Base-by-base conservation (phyloP, 306 rosid species). In the Hylodesmum podocarpum region DNA sequence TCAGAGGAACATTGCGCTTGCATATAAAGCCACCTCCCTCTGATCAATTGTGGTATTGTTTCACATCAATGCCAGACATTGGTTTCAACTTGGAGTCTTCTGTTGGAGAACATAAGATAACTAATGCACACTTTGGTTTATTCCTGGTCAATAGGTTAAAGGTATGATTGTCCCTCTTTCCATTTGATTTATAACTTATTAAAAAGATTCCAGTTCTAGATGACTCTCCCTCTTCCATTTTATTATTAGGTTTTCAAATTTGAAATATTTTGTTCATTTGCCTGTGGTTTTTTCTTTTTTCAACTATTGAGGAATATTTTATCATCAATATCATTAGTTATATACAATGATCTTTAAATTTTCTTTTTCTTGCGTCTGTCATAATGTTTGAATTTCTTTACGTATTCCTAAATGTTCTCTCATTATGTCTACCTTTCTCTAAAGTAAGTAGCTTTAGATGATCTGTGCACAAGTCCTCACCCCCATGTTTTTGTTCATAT, bases 1-100 rank as follows among this genome's bases (percentile, higher is more conserved):
- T 95, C 62, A 86, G 86, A 84, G 99, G 99, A 73, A 90, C 97
- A 47, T 39, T 95, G 82, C 95, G 92, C 73, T 53, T 95, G 81
- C 97, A 90, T 80, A 89, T 95, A 85, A 95, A 95, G 86, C 97
- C 99, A 31, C 99, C 99, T 84, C 99, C 99, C 73, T 90, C 97
- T 58, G 97, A 95, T 84, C 97, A 85, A 54, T 72, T 95, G 75
- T 95, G 99, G 99, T 89, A 72, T 84, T 83, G 89, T 73, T 95
- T 95, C 88, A 90, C 97, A 75, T 89, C 96, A 79, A 90, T 95
- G 97, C 99, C 99, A 28, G 87, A 90, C 61, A 81, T 95, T 50
- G 93, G 88, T 72, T 88, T 95, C 82, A 86, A 76, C 78, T 58
- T 92, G 90, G 97, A 89, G 80, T 92, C 97, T 0, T 84, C 93